phyloP scores from a whole-genome alignment of 306 rosid genomes.

The Acacia melanoxylon region DNA sequence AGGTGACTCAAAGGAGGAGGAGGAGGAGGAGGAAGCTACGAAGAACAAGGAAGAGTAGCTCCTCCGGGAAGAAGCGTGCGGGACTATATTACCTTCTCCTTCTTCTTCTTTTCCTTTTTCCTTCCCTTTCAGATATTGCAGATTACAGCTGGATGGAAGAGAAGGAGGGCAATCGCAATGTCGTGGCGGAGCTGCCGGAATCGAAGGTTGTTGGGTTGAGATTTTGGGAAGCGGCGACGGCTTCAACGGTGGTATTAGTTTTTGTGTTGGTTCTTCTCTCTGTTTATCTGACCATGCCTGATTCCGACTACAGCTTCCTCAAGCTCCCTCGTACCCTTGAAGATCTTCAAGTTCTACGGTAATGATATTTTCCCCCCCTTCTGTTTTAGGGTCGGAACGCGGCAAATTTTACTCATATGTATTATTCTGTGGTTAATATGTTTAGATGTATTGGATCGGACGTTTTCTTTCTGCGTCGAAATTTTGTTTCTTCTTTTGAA shows the following conservation, averaged over 20 bases:
- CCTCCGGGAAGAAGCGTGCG: slow-evolving; percentile 23
- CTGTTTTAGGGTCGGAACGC: background rate
- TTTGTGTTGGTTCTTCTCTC: slow-evolving; percentile 55
- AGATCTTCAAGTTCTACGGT: slow-evolving; percentile 86
- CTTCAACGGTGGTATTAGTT: slow-evolving; percentile 62
- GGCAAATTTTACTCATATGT: background rate
- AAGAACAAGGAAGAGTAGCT: slow-evolving; percentile 7
- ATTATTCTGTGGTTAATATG: background rate
- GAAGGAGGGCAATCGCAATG: slow-evolving; percentile 35
- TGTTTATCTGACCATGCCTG: slow-evolving; percentile 87
- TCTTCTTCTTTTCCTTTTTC: background rate
- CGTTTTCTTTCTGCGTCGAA: background rate
- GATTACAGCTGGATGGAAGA: slow-evolving; percentile 25
- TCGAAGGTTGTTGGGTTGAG: slow-evolving; percentile 53
- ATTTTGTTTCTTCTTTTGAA: slow-evolving; percentile 11
- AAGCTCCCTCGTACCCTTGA: slow-evolving; percentile 87
- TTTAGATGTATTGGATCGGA: background rate
- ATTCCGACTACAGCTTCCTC: slow-evolving; percentile 94
- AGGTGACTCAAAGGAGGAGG: background rate
- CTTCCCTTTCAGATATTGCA: background rate
- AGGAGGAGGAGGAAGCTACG: background rate
- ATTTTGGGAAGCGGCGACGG: slow-evolving; percentile 67
- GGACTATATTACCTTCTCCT: background rate
- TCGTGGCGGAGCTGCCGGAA: slow-evolving; percentile 15
- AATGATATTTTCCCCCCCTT: background rate